These are phyloP conservation scores for Microbotryum intermedium DNA, from an alignment of 1,284 basidiomycete species.

Conservation along the genomic window DNA sequence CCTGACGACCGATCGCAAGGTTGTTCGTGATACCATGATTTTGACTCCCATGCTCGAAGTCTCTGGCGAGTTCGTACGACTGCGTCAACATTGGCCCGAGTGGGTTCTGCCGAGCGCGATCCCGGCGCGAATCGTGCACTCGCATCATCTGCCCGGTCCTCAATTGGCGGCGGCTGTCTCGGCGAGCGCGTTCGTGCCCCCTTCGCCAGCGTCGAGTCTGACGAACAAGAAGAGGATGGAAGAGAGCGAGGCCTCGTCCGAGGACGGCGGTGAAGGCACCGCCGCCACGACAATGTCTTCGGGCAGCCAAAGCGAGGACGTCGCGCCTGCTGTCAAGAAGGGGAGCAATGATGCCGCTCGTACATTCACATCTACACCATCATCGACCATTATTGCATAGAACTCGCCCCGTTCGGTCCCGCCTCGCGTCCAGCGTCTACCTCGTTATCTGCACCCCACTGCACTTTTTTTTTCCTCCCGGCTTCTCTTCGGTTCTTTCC, in stretches of 20 bases:
- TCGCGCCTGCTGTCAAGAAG: neutral
- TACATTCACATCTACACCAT: neutral
- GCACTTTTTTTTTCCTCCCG: neutral
- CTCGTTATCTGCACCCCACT: neutral
- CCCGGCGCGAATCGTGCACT: neutral
- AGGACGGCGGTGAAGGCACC: neutral
- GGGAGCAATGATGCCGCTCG: neutral
- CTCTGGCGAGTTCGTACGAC: constrained; percentile 40
- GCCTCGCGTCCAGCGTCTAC: neutral
- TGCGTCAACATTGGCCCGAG: constrained; percentile 25
- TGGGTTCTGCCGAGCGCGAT: constrained; percentile 27
- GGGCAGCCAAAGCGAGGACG: neutral
- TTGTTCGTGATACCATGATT: constrained; percentile 63
- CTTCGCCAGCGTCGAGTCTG: neutral
- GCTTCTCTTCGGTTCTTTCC: neutral
- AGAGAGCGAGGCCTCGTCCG: neutral
- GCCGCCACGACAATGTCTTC: constrained; percentile 1
- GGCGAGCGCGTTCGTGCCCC: neutral
- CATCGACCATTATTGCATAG: neutral
- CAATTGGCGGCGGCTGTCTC: constrained; percentile 15
- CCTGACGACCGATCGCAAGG: constrained; percentile 55
- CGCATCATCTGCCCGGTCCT: constrained; percentile 16
- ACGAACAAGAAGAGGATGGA: neutral
- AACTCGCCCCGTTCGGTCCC: neutral
- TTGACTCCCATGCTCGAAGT: constrained; percentile 66